Base-by-base conservation (phyloP, 176 grass and related monocot species). In the Bolboschoenus planiculmis region DNA sequence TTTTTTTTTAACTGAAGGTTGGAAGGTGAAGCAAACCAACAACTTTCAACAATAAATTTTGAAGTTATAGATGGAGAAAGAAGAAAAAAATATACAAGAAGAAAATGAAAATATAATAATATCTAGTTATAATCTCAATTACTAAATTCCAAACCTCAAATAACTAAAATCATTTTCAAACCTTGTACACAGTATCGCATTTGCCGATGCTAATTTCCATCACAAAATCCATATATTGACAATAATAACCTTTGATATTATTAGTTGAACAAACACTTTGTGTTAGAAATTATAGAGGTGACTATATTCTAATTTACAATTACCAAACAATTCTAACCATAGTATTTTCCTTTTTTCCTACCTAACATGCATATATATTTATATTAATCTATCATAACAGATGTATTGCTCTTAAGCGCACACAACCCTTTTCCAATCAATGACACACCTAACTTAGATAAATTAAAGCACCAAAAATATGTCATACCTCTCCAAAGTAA, bases 361-460 rank as follows among this genome's bases (percentile, higher is more conserved):
- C 72, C 72, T 53, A 77, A 77, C 53, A 5, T 76, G 40, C 70
- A 76, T 51, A 53, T 77, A 76, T 51, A 53, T 77, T 50, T 53
- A 77, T 53, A 77, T 30, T 30, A 27, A 20, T 33, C 24, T 18
- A 53, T 77, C 6, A 27, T 15, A 44, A 53, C 72, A 48, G 42
- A 7, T 15, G 70, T 74, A 48, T 48, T 46, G 42, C 43, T 74
- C 36, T 48, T 48, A 29, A 39, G 65, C 35, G 20, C n/a, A n/a
- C n/a, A 29, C 23, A 30, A 13, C 23, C 42, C 42, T 27, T 53
- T 77, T 77, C 72, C 46, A 23, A 77, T 77, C 72, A 33, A 77
- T 77, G 72, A 77, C 47, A 77, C 72, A 77, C 72, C 72, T 77
- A 77, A 77, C 72, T 20, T 51, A 50, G 44, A 51, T 21, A 67